A percentile compares a stretch with the other conserved stretches of the same genome.
These are phyloP conservation scores for Botrytis paeoniae DNA, from an alignment of 2,329 filamentous ascomycete species.

Conservation along the genomic window DNA sequence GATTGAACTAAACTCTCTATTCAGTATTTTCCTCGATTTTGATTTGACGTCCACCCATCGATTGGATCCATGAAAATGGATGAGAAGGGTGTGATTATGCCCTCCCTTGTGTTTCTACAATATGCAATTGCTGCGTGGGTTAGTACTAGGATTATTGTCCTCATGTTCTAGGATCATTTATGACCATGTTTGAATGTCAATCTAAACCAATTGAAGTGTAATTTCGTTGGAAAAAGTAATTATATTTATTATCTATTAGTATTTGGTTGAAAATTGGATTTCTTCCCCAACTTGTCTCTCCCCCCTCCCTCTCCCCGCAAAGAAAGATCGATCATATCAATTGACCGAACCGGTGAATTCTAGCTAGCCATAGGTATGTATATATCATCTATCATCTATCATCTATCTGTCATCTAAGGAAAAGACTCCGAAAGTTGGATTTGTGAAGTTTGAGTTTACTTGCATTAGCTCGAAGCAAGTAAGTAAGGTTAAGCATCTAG, in stretches of 20 bases:
- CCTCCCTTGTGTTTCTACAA: not conserved
- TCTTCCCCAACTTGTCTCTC: not conserved
- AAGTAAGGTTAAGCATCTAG: not conserved
- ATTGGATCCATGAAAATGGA: slow-evolving; percentile 2
- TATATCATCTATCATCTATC: not conserved
- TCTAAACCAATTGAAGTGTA: slow-evolving; percentile 1
- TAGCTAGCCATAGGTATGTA: not conserved
- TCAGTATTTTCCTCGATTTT: not conserved
- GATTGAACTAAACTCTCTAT: not conserved
- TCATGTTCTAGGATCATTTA: not conserved
- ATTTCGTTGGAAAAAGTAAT: not conserved
- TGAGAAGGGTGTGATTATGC: not conserved
- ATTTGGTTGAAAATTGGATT: not conserved
- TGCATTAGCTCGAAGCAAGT: not conserved
- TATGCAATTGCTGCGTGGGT: slow-evolving; percentile 11
- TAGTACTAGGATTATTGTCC: not conserved
- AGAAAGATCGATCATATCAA: not conserved
- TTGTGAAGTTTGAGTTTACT: not conserved
- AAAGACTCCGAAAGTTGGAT: not conserved
- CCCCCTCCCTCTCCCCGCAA: not conserved
- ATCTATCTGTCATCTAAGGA: not conserved
- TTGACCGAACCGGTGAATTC: not conserved
- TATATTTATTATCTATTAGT: not conserved
- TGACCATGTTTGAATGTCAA: not conserved
- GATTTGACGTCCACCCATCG: not conserved